These are phyloP conservation scores for Pyrenochaeta sp. DNA, from an alignment of 2,329 filamentous ascomycete species.

Conservation along the genomic window DNA sequence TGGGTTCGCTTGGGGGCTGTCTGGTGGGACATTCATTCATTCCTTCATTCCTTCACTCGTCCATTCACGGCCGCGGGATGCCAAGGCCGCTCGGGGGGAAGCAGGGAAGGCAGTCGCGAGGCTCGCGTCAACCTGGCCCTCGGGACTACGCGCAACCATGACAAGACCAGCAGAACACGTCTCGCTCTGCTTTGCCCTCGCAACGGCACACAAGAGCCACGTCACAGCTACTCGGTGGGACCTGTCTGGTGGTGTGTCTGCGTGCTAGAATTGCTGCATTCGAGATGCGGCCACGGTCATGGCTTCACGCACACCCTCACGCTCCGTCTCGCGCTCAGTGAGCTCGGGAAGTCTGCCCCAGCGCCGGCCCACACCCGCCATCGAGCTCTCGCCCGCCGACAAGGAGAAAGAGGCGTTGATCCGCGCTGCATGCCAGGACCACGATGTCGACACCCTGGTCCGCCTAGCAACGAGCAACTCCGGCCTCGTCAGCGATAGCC, in stretches of 20 bases:
- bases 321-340: slow-evolving; percentile 35
- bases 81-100: slow-evolving; percentile 22
- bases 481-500: slow-evolving; percentile 58
- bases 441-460: slow-evolving; percentile 51
- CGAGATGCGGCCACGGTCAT: slow-evolving; percentile 35
- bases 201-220: slow-evolving; percentile 14
- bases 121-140: slow-evolving; percentile 18
- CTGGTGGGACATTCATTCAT: too few relatives aligned
- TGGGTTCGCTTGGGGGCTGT: too few relatives aligned
- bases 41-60: too few relatives aligned
- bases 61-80: not conserved
- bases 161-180: slow-evolving; percentile 14
- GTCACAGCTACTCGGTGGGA: not conserved
- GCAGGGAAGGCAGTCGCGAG: slow-evolving; percentile 22
- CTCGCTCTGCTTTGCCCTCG: slow-evolving; percentile 4
- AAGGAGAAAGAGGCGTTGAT: slow-evolving; percentile 46
- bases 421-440: slow-evolving; percentile 51
- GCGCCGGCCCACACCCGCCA: slow-evolving; percentile 21
- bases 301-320: slow-evolving; percentile 34
- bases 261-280: not conserved
- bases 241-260: too few relatives aligned
- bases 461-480: slow-evolving; percentile 53
- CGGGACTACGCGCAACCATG: slow-evolving; percentile 7
- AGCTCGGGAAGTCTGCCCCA: slow-evolving; percentile 38
- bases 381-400: slow-evolving; percentile 29